A percentile compares a stretch with the other conserved stretches of the same genome.
These are phyloP conservation scores for Batrachochytrium dendrobatidis DNA, from an alignment of 371 early-diverging fungal genomes.

Conservation along the genomic window DNA sequence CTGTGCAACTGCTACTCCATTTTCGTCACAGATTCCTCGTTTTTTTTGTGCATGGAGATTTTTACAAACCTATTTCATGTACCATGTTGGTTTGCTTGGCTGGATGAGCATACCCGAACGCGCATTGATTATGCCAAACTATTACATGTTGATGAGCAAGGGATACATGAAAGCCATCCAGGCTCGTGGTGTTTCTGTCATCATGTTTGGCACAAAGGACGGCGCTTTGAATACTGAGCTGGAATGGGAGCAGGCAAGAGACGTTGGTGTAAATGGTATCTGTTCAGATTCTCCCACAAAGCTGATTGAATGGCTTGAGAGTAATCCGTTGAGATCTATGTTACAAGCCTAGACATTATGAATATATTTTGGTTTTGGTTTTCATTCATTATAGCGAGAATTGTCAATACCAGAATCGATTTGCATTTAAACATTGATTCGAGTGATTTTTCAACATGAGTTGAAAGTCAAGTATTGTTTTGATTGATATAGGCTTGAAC, in stretches of 20 bases:
- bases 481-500: too few species aligned
- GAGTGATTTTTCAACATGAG: too few species aligned
- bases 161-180: constrained; percentile 27
- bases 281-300: constrained; percentile 36
- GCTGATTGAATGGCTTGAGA: constrained; percentile 26
- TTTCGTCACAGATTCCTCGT: constrained; percentile 22
- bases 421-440: too few species aligned
- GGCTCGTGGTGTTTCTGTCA: constrained; percentile 27
- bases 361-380: too few species aligned
- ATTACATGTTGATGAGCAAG: constrained; percentile 19
- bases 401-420: too few species aligned
- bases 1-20: background rate
- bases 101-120: constrained; percentile 26
- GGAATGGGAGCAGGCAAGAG: constrained; percentile 24
- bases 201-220: constrained; percentile 26
- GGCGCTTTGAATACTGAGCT: constrained; percentile 31
- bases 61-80: constrained; percentile 11
- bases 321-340: constrained; percentile 13
- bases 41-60: constrained; percentile 25
- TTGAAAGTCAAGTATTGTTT: too few species aligned
- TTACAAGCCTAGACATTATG: too few species aligned
- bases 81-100: constrained; percentile 24
- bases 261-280: constrained; percentile 35
- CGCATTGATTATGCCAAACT: constrained; percentile 32
- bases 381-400: too few species aligned